phyloP scores from a whole-genome alignment of 2,329 filamentous ascomycete genomes.

The Tolypocladium amazonense region DNA sequence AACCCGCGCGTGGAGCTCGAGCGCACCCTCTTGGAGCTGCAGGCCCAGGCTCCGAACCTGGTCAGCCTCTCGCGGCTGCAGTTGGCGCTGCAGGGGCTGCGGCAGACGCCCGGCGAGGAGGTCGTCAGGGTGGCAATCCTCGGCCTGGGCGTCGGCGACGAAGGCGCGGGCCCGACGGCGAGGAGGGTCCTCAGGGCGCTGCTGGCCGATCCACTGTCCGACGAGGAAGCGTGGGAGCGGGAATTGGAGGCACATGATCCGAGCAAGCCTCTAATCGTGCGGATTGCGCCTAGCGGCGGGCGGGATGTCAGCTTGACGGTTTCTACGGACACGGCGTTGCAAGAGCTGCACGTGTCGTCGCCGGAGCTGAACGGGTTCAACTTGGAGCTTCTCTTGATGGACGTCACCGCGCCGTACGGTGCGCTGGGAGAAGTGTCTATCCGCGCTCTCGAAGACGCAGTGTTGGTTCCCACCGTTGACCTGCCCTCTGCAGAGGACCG shows the following conservation, averaged over 20 bases:
- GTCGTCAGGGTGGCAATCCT: constrained; percentile 49
- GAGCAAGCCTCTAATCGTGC: constrained; percentile 50
- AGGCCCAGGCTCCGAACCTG: constrained; percentile 48
- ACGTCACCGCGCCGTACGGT: constrained; percentile 29
- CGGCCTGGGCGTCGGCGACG: constrained; percentile 28
- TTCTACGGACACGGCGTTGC: constrained; percentile 29
- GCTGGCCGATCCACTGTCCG: constrained; percentile 57
- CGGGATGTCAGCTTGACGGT: constrained; percentile 16
- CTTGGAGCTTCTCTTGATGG: constrained; percentile 52
- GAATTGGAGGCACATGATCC: constrained; percentile 42
- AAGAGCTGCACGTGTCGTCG: constrained; percentile 53
- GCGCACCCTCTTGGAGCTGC: constrained; percentile 46
- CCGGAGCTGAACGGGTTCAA: constrained; percentile 49
- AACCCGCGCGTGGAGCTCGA: constrained; percentile 44
- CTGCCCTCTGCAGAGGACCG: constrained; percentile 56
- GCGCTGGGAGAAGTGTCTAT: constrained; percentile 21
- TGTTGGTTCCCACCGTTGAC: constrained; percentile 68
- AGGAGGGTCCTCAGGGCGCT: constrained; percentile 58
- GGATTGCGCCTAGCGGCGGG: constrained; percentile 29
- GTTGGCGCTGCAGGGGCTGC: constrained; percentile 56
- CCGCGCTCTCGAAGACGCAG: constrained; percentile 45
- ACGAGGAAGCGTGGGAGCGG: constrained; percentile 56
- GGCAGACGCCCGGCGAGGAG: constrained; percentile 44
- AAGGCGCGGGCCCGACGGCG: constrained; percentile 37
- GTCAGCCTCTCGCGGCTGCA: constrained; percentile 61